Evolutionary conservation across 1,284 basidiomycete species (phyloP).

Genomic region (Pseudozyma sp.): DNA sequence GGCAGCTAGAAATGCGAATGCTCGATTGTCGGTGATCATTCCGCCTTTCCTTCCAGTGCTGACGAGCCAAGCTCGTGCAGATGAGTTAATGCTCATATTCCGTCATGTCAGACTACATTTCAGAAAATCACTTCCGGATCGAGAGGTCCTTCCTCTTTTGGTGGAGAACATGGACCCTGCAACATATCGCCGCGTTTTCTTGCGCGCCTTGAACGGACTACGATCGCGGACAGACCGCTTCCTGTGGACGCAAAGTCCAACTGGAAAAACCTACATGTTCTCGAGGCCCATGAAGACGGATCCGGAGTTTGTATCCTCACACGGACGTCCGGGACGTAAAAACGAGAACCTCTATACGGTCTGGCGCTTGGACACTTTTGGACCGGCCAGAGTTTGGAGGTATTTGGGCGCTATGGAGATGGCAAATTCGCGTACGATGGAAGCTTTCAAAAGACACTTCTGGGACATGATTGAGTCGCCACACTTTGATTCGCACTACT

Average conservation of each 20-base stretch:
- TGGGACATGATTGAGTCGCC: not conserved
- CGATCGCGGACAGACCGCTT: not conserved
- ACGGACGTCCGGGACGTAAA: not conserved
- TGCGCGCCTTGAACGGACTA: not conserved
- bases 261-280: not conserved
- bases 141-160: not conserved
- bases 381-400: slow-evolving; percentile 5
- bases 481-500: not conserved
- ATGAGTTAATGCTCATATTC: too few species aligned
- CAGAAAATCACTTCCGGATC: too few species aligned
- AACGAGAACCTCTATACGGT: not conserved
- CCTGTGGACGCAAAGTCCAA: not conserved
- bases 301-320: not conserved
- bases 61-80: too few species aligned
- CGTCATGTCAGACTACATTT: too few species aligned
- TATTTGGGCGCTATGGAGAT: slow-evolving; percentile 8
- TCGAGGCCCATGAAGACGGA: not conserved
- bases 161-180: not conserved
- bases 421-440: not conserved
- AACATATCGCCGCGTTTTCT: not conserved
- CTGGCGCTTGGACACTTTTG: slow-evolving; percentile 8
- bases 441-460: not conserved
- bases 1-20: too few species aligned
- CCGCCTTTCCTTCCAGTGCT: too few species aligned
- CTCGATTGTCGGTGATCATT: too few species aligned